phyloP scores from a whole-genome alignment of 148 eudicot species.

The Cornus florida region DNA sequence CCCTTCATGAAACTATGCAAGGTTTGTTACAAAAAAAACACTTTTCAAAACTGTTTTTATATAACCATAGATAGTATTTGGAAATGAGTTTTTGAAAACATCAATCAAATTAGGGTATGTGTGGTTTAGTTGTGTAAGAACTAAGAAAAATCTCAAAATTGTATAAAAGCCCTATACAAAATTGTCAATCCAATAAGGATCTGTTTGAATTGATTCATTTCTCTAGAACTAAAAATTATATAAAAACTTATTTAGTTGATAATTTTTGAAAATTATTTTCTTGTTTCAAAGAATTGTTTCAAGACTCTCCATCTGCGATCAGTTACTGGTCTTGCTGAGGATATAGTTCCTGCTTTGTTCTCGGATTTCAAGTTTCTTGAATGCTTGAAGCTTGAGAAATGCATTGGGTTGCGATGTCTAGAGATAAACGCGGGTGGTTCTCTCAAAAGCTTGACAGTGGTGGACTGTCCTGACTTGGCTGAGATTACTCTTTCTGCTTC shows the following conservation, averaged over 20 bases:
- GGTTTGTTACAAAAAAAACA: slow-evolving; percentile 2
- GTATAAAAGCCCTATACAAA: no score
- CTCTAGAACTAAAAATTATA: no score
- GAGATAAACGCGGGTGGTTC: not conserved
- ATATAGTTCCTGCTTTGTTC: not conserved
- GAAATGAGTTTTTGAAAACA: no score
- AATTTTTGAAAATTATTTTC: no score
- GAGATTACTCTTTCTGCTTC: not conserved
- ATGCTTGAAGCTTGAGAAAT: not conserved
- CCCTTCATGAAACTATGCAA: slow-evolving; percentile 10
- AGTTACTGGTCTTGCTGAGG: not conserved
- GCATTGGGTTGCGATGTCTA: not conserved
- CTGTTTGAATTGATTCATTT: no score
- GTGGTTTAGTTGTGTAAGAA: no score
- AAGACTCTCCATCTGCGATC: not conserved
- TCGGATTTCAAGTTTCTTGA: not conserved
- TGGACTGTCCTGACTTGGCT: not conserved
- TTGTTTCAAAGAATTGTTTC: not conserved
- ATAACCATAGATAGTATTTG: no score
- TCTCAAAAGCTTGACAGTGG: not conserved
- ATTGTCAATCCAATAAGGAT: no score
- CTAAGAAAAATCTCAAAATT: no score
- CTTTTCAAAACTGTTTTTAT: no score
- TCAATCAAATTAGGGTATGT: no score
- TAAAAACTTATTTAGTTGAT: no score